These are phyloP conservation scores for Rutstroemia sydowiana DNA, from an alignment of 2,329 filamentous ascomycete species.

Conservation along the genomic window DNA sequence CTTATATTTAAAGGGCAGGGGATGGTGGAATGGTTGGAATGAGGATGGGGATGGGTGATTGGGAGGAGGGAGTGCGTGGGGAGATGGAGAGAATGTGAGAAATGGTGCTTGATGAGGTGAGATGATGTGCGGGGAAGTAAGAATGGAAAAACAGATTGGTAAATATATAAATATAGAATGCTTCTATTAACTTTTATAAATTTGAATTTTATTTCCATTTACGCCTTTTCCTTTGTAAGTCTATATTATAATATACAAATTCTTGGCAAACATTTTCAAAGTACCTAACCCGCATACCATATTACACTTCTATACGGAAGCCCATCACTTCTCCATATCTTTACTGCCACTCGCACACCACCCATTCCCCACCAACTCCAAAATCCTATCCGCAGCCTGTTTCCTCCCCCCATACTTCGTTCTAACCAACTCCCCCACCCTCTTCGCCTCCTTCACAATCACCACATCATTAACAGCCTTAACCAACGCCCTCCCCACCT, in stretches of 20 bases:
- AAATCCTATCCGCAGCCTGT: slow-evolving; percentile 1
- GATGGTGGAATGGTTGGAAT: no score
- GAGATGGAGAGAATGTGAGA: not conserved
- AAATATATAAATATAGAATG: no score
- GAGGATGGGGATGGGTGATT: not conserved
- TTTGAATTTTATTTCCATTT: not conserved
- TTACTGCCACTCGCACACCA: no score
- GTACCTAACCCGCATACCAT: no score
- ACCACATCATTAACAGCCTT: not conserved
- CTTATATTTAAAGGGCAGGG: slow-evolving; percentile 11
- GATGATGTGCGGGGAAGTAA: not conserved
- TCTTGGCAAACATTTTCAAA: no score
- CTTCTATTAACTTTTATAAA: not conserved
- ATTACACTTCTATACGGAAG: no score
- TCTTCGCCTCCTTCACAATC: not conserved
- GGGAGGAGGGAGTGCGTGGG: not conserved
- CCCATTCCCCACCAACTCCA: not conserved
- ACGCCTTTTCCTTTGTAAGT: no score
- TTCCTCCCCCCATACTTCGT: slow-evolving; percentile 1
- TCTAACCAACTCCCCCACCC: not conserved
- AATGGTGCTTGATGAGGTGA: not conserved
- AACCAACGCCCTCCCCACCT: not conserved
- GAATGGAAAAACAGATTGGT: no score
- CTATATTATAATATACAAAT: not conserved
- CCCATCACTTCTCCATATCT: no score